A percentile compares a stretch with the other conserved stretches of the same genome.
Evolutionary conservation across 2,329 filamentous ascomycete genomes (phyloP).

Genomic region (Claviceps sorghi): DNA sequence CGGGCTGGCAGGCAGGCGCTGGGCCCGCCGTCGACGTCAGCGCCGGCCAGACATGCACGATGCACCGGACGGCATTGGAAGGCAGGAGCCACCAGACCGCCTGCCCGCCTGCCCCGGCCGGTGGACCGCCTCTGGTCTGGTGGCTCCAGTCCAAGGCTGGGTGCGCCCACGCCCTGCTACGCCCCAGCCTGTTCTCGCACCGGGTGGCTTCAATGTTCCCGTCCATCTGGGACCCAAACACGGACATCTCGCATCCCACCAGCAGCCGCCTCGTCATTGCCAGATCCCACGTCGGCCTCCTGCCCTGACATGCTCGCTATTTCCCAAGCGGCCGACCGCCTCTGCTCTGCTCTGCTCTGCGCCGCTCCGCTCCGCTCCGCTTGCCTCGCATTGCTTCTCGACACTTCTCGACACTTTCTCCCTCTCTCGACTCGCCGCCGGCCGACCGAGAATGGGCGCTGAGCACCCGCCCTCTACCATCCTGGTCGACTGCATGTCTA

Average conservation of each 20-base stretch:
- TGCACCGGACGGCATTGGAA: background rate
- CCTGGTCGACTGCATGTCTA: slow-evolving; percentile 14
- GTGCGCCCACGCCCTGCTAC: background rate
- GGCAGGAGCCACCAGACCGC: background rate
- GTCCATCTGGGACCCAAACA: too few species aligned
- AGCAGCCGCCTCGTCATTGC: too few species aligned
- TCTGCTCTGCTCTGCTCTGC: background rate
- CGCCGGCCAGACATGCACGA: background rate
- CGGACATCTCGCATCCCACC: background rate
- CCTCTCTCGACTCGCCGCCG: slow-evolving; percentile 2
- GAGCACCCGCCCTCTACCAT: slow-evolving; percentile 10
- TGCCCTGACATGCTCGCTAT: background rate
- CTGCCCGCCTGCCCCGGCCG: background rate
- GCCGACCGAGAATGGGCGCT: slow-evolving; percentile 20
- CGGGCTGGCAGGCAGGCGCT: background rate
- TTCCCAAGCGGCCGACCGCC: background rate
- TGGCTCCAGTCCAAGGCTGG: background rate
- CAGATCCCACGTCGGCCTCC: background rate
- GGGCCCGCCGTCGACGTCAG: background rate
- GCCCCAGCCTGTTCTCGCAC: background rate
- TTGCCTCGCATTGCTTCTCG: background rate
- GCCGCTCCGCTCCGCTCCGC: background rate
- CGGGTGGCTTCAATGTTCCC: background rate
- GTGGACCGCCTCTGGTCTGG: too few species aligned
- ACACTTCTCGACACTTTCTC: background rate